phyloP scores from a whole-genome alignment of 139 green algal species.

The Haematococcus lacustris region DNA sequence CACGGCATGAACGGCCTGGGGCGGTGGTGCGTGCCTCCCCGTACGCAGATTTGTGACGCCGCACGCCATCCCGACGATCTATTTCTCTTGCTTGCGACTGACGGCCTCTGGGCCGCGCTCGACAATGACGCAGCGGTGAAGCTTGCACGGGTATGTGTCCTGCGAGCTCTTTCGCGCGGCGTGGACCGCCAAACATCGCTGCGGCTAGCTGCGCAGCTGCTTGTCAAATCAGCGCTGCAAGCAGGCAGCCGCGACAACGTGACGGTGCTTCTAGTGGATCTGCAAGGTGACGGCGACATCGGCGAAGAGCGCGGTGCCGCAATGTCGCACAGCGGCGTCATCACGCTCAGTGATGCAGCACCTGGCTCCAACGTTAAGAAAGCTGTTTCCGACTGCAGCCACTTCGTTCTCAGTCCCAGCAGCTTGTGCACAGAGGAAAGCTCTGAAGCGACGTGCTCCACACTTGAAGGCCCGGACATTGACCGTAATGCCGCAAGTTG shows the following conservation, averaged over 20 bases:
- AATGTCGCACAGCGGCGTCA: too few relatives aligned
- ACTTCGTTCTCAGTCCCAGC: too few relatives aligned
- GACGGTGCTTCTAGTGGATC: slow-evolving; percentile 32
- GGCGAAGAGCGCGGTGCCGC: too few relatives aligned
- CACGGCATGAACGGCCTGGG: too few relatives aligned
- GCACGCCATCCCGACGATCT: slow-evolving; percentile 33
- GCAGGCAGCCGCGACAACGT: slow-evolving; percentile 44
- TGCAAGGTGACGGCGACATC: too few relatives aligned
- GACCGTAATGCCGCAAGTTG: too few relatives aligned
- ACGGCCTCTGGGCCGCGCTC: slow-evolving; percentile 45
- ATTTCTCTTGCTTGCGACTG: slow-evolving; percentile 47
- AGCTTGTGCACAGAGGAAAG: too few relatives aligned
- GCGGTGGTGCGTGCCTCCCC: neutral
- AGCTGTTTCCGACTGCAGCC: too few relatives aligned
- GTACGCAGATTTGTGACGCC: slow-evolving; percentile 13
- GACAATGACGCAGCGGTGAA: slow-evolving; percentile 33
- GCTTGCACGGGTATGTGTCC: slow-evolving; percentile 7
- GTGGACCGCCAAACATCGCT: neutral
- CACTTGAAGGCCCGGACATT: too few relatives aligned
- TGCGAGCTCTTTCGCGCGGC: slow-evolving; percentile 2
- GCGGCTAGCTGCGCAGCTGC: slow-evolving; percentile 16
- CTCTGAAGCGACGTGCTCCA: too few relatives aligned
- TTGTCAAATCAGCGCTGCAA: slow-evolving; percentile 31
- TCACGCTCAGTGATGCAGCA: too few relatives aligned
- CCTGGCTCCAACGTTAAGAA: too few relatives aligned